Evolutionary conservation across 2,329 filamentous ascomycete genomes (phyloP), one percentile per base, ranked within the genome.

Genomic region (Kalmusia sp.): DNA sequence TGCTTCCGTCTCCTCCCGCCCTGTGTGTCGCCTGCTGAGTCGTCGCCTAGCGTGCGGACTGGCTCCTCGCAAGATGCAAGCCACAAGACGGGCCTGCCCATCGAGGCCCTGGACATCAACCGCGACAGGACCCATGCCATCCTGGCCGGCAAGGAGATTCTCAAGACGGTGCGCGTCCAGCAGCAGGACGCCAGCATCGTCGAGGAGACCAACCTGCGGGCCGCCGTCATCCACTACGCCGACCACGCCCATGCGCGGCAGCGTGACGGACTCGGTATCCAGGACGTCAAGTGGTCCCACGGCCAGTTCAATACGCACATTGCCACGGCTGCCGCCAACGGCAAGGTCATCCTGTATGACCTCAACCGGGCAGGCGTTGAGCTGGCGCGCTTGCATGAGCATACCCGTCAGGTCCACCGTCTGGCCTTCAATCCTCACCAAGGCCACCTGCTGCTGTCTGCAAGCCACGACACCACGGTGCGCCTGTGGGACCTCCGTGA

Each of bases 201-300:
- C 49, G 86, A 88, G 68, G 85, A 87, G 57, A 80, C 84, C 70
- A 87, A 88, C 67, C 79, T 88, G 58, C 83, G 85, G 54, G 79
- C 84, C 59, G 81, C 83, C 27, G 83, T 87, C 59, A 80, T 83
- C 63, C 82, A 82, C 60, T 83, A 82, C 67, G 80, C 83, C 30
- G 80, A 81, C 51, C 79, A 82, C 56, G 67, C 75, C 31, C 74
- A 76, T 19, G 73, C 75, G 19, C 78, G 82, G 35, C 78, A 84
- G 67, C 81, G 83, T 57, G 82, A 86, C 54, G 83, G 83, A 54
- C 77, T 87, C 57, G 83, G 84, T 49, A 84, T 87, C 59, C 84
- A 84, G 56, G 86, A 88, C 70, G 86, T 88, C 25, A 87, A 87
- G 59, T 88, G 86, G 86, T 87, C 86, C 46, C 85, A 87, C 73